Conservation (phyloP, 495 filamentous ascomycete genomes). For the Penicillium paradoxum region DNA sequence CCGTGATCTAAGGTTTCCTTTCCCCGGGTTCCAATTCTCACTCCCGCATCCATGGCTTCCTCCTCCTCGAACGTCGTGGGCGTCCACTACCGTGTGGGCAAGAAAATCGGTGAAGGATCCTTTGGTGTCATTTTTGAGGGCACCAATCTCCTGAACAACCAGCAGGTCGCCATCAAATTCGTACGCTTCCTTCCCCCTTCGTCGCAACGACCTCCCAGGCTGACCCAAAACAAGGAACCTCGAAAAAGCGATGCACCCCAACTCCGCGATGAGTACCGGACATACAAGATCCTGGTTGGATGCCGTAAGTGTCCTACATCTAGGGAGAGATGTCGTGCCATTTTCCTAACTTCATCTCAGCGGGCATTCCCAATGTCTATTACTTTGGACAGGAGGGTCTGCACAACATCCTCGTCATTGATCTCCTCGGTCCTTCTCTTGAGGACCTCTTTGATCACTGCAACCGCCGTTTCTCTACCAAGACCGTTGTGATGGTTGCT, state of each 20-base stretch:
- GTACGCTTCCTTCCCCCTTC: constrained; percentile 49
- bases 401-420: constrained; percentile 98
- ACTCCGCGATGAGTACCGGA: constrained; percentile 96
- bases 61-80: constrained; percentile 97
- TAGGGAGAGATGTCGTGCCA: not conserved
- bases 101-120: constrained; percentile 98
- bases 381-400: constrained; percentile 99
- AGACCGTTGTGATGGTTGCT: constrained; percentile 98
- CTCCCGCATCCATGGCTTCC: constrained; percentile 64
- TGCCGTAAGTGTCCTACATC: constrained; percentile 72
- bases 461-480: constrained; percentile 88
- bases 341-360: constrained; percentile 43
- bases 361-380: constrained; percentile 99
- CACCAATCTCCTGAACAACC: constrained; percentile 97
- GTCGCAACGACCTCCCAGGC: constrained; percentile 1
- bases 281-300: constrained; percentile 98
- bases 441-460: constrained; percentile 99
- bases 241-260: constrained; percentile 98
- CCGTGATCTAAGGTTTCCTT: constrained; percentile 21
- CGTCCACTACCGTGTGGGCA: constrained; percentile 97
- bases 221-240: constrained; percentile 65
- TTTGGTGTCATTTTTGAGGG: constrained; percentile 99
- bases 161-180: constrained; percentile 99
- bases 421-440: constrained; percentile 90
- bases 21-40: constrained; percentile 12